Evolutionary conservation across 2,329 filamentous ascomycete species (phyloP).

Genomic region (Paracoccidioides brasiliensis): DNA sequence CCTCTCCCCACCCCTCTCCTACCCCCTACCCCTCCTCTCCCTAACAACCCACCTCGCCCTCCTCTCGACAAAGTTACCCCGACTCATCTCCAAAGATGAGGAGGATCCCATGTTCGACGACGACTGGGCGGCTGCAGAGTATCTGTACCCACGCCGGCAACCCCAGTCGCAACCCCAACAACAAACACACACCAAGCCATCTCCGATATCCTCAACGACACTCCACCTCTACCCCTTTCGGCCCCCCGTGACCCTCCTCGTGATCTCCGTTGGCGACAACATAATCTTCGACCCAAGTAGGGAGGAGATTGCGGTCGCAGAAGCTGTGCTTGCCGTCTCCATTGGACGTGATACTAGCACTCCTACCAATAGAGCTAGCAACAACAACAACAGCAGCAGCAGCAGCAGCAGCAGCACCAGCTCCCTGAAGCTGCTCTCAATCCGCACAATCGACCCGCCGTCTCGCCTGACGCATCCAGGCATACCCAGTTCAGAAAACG

Average conservation of each 20-base stretch:
- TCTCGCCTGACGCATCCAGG: slow-evolving; percentile 60
- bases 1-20: slow-evolving; percentile 83
- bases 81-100: slow-evolving; percentile 74
- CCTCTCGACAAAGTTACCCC: slow-evolving; percentile 70
- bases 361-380: slow-evolving; percentile 12
- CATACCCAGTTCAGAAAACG: slow-evolving; percentile 51
- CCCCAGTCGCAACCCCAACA: slow-evolving; percentile 10
- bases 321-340: slow-evolving; percentile 75
- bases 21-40: slow-evolving; percentile 83
- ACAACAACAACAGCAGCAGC: slow-evolving; percentile 25
- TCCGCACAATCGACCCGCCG: slow-evolving; percentile 62
- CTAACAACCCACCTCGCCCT: slow-evolving; percentile 89
- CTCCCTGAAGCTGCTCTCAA: slow-evolving; percentile 48
- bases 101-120: slow-evolving; percentile 97
- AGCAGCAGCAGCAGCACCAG: slow-evolving; percentile 21
- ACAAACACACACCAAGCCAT: slow-evolving; percentile 13
- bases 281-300: slow-evolving; percentile 86
- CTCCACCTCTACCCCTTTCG: slow-evolving; percentile 29
- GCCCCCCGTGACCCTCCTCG: slow-evolving; percentile 80
- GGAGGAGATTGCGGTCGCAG: slow-evolving; percentile 87
- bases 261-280: slow-evolving; percentile 73
- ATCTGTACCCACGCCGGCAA: slow-evolving; percentile 52
- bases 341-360: slow-evolving; percentile 27
- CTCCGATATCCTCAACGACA: slow-evolving; percentile 15
- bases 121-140: slow-evolving; percentile 78